These are phyloP conservation scores for Durotheca rogersii DNA, from an alignment of 495 filamentous ascomycete species.

Conservation along the genomic window DNA sequence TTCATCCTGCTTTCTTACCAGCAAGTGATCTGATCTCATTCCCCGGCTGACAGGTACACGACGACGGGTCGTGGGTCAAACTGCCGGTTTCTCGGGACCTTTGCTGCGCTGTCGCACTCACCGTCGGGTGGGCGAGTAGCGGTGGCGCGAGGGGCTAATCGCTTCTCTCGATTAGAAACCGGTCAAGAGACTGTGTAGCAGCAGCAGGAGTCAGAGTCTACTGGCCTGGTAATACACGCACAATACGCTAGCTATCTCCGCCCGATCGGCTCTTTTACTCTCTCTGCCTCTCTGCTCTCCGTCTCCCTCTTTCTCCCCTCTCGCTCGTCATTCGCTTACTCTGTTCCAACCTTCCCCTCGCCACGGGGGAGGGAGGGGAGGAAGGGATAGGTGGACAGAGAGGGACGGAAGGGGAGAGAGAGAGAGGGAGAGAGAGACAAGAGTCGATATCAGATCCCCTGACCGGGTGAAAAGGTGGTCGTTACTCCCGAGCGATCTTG, in stretches of 20 bases:
- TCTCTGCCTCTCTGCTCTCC: neutral
- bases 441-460: conserved; percentile 1
- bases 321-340: too few species aligned
- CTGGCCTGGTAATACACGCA: conserved; percentile 25
- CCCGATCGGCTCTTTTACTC: conserved; percentile 16
- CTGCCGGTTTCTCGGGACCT: conserved; percentile 22
- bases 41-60: conserved; percentile 14
- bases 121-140: conserved; percentile 19
- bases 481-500: conserved; percentile 14
- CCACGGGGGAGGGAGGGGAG: conserved; percentile 10
- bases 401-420: conserved; percentile 9
- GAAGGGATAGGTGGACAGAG: neutral
- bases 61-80: conserved; percentile 9
- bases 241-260: conserved; percentile 15
- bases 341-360: neutral
- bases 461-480: conserved; percentile 5
- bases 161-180: conserved; percentile 18
- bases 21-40: conserved; percentile 24
- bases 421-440: neutral
- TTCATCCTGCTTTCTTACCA: conserved; percentile 21
- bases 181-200: conserved; percentile 21
- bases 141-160: conserved; percentile 20
- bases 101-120: conserved; percentile 21
- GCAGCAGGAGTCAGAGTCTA: conserved; percentile 16
- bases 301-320: neutral